Base-by-base conservation (phyloP, 306 rosid genomes). In the Rubus idaeus region DNA sequence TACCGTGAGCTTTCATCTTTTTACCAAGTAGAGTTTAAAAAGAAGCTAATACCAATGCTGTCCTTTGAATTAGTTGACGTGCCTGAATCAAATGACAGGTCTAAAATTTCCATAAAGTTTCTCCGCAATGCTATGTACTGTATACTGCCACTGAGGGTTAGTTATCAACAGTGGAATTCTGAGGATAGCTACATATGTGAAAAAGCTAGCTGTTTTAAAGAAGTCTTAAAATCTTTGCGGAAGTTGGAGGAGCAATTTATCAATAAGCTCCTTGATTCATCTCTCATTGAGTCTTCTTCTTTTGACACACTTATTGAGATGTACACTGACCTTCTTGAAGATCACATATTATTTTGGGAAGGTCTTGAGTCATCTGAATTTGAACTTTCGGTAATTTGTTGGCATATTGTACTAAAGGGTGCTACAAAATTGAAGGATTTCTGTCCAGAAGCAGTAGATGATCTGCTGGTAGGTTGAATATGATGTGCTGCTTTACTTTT, bases 161-260 rank as follows among this genome's bases (percentile, higher is more conserved):
- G 89, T 68, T 88, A 79, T 81, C 88, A 89, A 56, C 97, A 90
- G 74, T 71, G 91, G 92, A 42, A 50, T 68, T 68, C 76, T 35
- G 95, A 92, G 88, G 73, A 58, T 45, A 69, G 74, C 81, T 76
- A 63, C 46, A 69, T 73, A 30, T 64, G 55, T 58, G 81, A 77
- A 63, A 77, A 81, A 77, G 70, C 68, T 52, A 67, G 30, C n/a
- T 12, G 37, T 74, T 84, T 88, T 52, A 16, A 55, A 75, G 86
- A 81, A 5, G 79, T 89, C 65, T 83, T 89, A 74, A 65, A 75
- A 74, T 83, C 84, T 78, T 90, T 95, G 83, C 85, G 75, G 47
- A 62, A n/a, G 37, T 81, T 94, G 77, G 96, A 94, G 85, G 86
- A 87, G 17, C 85, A 85, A 70, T 82, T 91, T 73, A 86, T 94